phyloP scores from a whole-genome alignment of 768 basidiomycete species.

The Russula ochroleuca region DNA sequence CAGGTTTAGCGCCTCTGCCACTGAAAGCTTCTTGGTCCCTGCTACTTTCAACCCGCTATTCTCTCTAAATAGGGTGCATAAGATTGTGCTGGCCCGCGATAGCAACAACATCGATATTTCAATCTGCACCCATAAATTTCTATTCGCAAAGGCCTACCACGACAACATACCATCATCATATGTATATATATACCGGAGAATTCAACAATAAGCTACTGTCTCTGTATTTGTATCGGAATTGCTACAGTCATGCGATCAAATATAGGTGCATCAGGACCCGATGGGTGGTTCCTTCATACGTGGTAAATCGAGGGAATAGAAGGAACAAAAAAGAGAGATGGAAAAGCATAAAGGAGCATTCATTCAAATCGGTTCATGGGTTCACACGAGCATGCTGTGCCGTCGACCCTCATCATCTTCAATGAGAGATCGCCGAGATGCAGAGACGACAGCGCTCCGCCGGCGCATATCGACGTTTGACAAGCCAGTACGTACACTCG shows the following conservation, averaged over 20 bases:
- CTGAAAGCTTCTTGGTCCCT: too few species aligned
- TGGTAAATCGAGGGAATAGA: neutral
- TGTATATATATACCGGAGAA: conserved; percentile 21
- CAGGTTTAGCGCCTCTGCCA: too few species aligned
- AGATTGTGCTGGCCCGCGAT: too few species aligned
- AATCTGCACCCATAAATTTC: neutral
- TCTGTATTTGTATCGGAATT: conserved; percentile 20
- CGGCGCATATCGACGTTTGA: conserved; percentile 55
- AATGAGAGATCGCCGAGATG: conserved; percentile 34
- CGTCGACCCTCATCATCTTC: conserved; percentile 53
- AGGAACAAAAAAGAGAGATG: neutral
- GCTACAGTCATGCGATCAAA: conserved; percentile 22
- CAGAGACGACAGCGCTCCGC: conserved; percentile 36
- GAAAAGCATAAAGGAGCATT: conserved; percentile 12
- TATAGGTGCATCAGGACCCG: neutral
- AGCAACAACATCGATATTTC: too few species aligned
- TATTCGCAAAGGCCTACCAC: neutral
- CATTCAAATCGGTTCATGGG: neutral
- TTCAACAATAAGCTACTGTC: conserved; percentile 24
- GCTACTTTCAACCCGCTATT: too few species aligned
- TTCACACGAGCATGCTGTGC: conserved; percentile 61
- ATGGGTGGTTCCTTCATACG: conserved; percentile 4
- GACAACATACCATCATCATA: conserved; percentile 8
- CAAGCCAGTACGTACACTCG: conserved; percentile 37
- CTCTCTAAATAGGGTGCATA: too few species aligned